These are phyloP conservation scores for Claviceps lovelessii DNA, from an alignment of 2,329 filamentous ascomycete genomes.

Conservation along the genomic window DNA sequence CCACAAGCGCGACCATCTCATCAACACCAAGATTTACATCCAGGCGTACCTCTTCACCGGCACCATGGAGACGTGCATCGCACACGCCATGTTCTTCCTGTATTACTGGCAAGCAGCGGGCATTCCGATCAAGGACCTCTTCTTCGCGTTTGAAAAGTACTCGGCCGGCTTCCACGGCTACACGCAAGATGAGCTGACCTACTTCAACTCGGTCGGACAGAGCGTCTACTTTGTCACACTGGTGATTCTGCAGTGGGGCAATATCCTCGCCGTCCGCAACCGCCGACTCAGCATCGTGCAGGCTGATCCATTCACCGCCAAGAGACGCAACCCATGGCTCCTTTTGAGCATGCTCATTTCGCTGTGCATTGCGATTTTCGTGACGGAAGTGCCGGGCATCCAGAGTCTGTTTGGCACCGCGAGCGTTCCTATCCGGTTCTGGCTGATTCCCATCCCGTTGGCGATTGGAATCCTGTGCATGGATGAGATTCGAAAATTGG, in stretches of 20 bases:
- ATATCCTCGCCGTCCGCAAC: conserved; percentile 36
- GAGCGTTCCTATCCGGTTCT: conserved; percentile 35
- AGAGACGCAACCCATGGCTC: conserved; percentile 36
- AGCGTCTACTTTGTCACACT: conserved; percentile 40
- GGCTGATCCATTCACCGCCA: conserved; percentile 31
- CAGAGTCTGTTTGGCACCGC: conserved; percentile 34
- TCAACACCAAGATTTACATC: conserved; percentile 35
- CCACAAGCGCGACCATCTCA: conserved; percentile 34
- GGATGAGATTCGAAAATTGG: conserved; percentile 37
- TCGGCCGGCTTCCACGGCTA: conserved; percentile 35
- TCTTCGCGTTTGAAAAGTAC: conserved; percentile 36
- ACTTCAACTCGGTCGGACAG: conserved; percentile 36
- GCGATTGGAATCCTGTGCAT: conserved; percentile 34
- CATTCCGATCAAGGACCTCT: conserved; percentile 32
- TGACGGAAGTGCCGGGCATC: conserved; percentile 35
- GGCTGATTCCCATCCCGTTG: conserved; percentile 36
- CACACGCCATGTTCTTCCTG: conserved; percentile 39
- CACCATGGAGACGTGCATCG: conserved; percentile 33
- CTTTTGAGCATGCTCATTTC: conserved; percentile 31
- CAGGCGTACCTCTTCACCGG: conserved; percentile 40
- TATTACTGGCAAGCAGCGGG: conserved; percentile 34
- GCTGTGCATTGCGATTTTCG: conserved; percentile 36
- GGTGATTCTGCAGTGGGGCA: conserved; percentile 40
- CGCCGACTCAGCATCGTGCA: conserved; percentile 37
- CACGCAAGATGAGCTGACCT: conserved; percentile 26